A percentile compares a stretch with the other conserved stretches of the same genome.
Conservation (phyloP, 768 basidiomycete species). For the Mycena epipterygia region DNA sequence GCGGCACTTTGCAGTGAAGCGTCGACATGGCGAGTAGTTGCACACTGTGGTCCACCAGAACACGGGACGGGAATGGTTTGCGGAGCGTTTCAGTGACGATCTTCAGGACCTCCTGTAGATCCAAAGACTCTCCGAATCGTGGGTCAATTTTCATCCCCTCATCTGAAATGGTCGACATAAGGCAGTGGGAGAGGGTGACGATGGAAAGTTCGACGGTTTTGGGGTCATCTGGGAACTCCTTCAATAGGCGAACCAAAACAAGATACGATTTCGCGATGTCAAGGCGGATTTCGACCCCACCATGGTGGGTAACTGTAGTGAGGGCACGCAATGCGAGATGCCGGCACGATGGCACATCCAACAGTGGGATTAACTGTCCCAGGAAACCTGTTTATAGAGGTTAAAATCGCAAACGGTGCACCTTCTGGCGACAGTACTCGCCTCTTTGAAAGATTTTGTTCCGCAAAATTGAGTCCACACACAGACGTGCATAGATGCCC, state of each 20-base stretch:
- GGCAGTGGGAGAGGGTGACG: constrained; percentile 65
- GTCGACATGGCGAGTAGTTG: constrained; percentile 60
- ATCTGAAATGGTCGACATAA: constrained; percentile 58
- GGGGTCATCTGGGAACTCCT: constrained; percentile 65
- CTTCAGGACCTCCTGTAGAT: constrained; percentile 60
- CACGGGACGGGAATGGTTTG: constrained; percentile 56
- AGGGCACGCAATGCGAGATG: constrained; percentile 69
- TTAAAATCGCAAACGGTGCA: not conserved
- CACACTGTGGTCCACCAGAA: constrained; percentile 66
- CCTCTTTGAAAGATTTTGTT: constrained; percentile 73
- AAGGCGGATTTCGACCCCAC: constrained; percentile 61
- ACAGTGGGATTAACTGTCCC: constrained; percentile 67
- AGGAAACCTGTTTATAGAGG: constrained; percentile 59
- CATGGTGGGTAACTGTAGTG: constrained; percentile 73
- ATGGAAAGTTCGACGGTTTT: constrained; percentile 65
- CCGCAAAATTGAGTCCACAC: constrained; percentile 68
- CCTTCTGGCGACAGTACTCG: constrained; percentile 34
- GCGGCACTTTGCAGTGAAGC: constrained; percentile 59
- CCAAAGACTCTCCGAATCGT: constrained; percentile 54
- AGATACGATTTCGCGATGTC: constrained; percentile 63
- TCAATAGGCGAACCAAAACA: constrained; percentile 59
- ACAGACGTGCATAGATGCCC: constrained; percentile 76
- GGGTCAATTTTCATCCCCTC: constrained; percentile 52
- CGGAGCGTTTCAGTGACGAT: constrained; percentile 57
- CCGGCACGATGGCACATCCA: constrained; percentile 62